Evolutionary conservation across 2,329 filamentous ascomycete species (phyloP).

Genomic region (Basipetospora chlamydospora): DNA sequence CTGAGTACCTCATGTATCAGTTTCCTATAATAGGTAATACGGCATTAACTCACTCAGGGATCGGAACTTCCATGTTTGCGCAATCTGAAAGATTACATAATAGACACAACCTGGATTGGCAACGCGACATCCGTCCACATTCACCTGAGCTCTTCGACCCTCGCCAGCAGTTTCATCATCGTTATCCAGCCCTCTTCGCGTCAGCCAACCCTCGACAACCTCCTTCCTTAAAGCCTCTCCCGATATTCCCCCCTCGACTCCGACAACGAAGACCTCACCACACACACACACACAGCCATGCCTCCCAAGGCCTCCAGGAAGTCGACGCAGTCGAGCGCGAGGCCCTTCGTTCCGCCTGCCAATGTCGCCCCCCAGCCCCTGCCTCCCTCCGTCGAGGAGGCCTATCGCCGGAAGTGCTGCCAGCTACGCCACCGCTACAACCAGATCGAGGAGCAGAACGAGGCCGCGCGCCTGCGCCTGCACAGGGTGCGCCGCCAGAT

Average conservation of each 20-base stretch:
- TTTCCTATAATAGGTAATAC: no score
- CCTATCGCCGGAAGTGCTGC: slow-evolving; percentile 93
- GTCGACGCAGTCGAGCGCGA: slow-evolving; percentile 4
- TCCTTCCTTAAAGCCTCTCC: no score
- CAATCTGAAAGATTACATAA: no score
- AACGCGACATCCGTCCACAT: no score
- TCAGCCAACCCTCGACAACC: no score
- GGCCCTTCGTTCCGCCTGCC: slow-evolving; percentile 13
- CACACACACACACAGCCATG: slow-evolving; percentile 6
- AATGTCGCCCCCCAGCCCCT: slow-evolving; percentile 42
- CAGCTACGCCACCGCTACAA: slow-evolving; percentile 81
- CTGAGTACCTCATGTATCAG: no score
- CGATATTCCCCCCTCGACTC: neutral
- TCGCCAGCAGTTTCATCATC: no score
- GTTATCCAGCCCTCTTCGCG: no score
- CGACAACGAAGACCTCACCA: neutral
- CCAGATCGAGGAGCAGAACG: slow-evolving; percentile 86
- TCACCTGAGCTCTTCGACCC: no score
- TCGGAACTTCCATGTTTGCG: no score
- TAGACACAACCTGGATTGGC: no score
- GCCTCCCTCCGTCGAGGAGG: slow-evolving; percentile 85
- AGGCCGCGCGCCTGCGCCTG: slow-evolving; percentile 66
- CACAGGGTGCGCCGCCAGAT: slow-evolving; percentile 69
- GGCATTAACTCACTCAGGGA: no score
- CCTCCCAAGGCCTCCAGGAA: slow-evolving; percentile 6